Evolutionary conservation across 2,329 filamentous ascomycete species (phyloP).

Genomic region (Fusarium coffeatum): DNA sequence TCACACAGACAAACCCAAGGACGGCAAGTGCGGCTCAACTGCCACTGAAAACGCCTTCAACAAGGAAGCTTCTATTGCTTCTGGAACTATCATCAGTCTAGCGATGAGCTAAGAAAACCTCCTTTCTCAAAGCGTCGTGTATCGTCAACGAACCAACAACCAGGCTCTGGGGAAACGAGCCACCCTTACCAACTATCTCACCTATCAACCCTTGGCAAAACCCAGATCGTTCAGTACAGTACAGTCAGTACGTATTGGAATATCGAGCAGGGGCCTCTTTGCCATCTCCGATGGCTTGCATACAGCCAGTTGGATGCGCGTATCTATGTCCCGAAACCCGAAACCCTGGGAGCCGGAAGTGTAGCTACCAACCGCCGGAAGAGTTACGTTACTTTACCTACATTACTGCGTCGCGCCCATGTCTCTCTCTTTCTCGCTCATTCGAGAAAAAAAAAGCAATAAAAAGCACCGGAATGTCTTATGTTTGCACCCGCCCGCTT

Average conservation of each 20-base stretch:
- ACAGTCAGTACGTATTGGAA: not conserved
- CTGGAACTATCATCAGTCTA: conserved; percentile 5
- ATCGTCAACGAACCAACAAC: conserved; percentile 12
- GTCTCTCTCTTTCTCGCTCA: not conserved
- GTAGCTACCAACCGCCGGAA: conserved; percentile 2
- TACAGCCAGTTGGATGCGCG: conserved; percentile 4
- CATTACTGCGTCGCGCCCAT: not conserved
- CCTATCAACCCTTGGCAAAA: not conserved
- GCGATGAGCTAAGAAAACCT: not conserved
- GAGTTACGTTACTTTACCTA: not conserved
- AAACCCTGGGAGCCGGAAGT: conserved; percentile 13
- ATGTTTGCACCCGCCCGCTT: conserved; percentile 12
- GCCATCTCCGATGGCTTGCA: conserved; percentile 26
- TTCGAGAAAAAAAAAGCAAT: conserved; percentile 17
- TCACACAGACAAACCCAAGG: not conserved
- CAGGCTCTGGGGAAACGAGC: conserved; percentile 13
- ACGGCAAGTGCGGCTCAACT: conserved; percentile 20
- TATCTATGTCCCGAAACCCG: not conserved
- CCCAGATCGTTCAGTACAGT: not conserved
- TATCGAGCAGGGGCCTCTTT: not conserved
- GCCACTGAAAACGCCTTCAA: not conserved
- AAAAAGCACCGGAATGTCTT: not conserved
- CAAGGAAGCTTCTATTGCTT: conserved; percentile 10
- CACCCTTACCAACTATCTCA: not conserved
- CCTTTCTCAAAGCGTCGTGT: not conserved